Evolutionary conservation across 768 basidiomycete species (phyloP).

Genomic region (Rhodocollybia butyracea): DNA sequence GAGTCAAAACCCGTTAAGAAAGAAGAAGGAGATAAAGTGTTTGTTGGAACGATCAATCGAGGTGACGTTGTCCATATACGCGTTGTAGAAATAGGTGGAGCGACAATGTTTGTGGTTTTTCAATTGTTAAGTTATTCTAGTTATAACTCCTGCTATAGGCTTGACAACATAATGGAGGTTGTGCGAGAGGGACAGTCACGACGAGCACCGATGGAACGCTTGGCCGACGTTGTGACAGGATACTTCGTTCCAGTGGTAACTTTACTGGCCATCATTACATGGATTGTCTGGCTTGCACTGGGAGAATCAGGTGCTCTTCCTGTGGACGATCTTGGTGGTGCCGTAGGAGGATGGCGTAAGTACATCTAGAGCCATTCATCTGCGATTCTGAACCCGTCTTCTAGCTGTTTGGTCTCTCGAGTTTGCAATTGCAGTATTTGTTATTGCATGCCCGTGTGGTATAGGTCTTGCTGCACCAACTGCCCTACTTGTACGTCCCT

Average conservation of each 20-base stretch:
- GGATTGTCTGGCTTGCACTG: constrained; percentile 69
- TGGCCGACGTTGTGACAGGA: constrained; percentile 71
- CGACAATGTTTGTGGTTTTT: constrained; percentile 55
- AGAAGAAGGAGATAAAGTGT: constrained; percentile 57
- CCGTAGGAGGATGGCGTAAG: constrained; percentile 62
- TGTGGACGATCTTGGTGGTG: constrained; percentile 48
- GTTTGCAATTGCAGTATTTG: constrained; percentile 80
- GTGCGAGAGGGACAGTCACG: constrained; percentile 73
- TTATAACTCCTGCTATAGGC: constrained; percentile 33
- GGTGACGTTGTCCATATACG: constrained; percentile 53
- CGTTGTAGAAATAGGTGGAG: constrained; percentile 59
- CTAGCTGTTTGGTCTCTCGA: constrained; percentile 72
- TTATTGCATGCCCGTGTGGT: constrained; percentile 85
- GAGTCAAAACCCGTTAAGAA: constrained; percentile 68
- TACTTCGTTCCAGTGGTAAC: constrained; percentile 81
- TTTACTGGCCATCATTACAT: constrained; percentile 65
- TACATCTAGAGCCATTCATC: constrained; percentile 10
- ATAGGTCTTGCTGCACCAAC: constrained; percentile 86
- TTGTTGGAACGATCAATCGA: constrained; percentile 77
- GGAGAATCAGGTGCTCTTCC: constrained; percentile 59
- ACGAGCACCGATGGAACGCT: constrained; percentile 74
- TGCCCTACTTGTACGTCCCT: too few species aligned
- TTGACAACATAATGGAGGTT: constrained; percentile 70
- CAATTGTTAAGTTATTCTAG: background rate
- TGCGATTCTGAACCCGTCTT: background rate